Conservation (phyloP, 2,329 filamentous ascomycete species). For the Hymenoscyphus fraxineus region DNA sequence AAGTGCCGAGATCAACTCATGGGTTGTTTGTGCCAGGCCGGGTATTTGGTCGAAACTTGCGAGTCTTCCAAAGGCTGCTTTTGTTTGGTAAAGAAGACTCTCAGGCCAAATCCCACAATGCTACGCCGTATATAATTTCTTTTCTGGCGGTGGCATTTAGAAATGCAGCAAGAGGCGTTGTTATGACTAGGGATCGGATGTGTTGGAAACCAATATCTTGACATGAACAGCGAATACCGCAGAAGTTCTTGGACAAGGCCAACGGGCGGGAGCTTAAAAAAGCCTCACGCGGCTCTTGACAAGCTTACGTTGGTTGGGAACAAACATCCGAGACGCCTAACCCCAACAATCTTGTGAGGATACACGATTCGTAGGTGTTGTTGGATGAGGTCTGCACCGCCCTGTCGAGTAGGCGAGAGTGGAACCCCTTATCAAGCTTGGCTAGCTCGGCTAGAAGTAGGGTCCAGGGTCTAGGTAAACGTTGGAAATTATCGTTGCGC, state of each 20-base stretch:
- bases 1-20: neutral
- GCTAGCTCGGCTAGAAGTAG: neutral
- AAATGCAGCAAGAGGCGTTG: neutral
- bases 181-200: neutral
- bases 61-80: neutral
- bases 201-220: neutral
- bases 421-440: neutral
- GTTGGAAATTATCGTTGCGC: neutral
- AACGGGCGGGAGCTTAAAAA: neutral
- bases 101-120: neutral
- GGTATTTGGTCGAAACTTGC: neutral
- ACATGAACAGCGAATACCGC: neutral
- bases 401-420: neutral
- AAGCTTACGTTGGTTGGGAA: neutral
- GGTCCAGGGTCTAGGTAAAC: neutral
- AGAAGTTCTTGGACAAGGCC: neutral
- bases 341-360: neutral
- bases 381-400: too few species aligned
- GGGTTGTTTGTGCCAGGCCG: neutral
- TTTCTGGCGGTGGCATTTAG: neutral
- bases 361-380: neutral
- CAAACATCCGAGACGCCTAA: neutral
- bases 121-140: neutral
- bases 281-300: neutral
- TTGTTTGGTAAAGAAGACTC: neutral